Evolutionary conservation across 257 asterid genomes (phyloP), one percentile per base, ranked within the genome.

Genomic region (Gynochthodes officinalis): DNA sequence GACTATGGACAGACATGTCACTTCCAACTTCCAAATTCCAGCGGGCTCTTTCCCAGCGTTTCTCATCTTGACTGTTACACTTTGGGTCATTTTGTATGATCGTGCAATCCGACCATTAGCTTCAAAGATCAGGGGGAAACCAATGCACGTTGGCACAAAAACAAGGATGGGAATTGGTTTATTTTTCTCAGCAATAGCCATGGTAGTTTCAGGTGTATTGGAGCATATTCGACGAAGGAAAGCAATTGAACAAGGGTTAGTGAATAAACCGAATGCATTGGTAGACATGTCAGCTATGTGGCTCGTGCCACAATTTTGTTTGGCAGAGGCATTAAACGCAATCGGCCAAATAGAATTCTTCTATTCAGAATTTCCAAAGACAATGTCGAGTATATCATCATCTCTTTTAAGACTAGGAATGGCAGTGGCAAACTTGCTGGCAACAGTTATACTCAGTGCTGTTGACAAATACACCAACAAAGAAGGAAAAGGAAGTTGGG

Each of bases 1-100:
- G 62, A 80, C 93, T 11, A 87, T 89, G 93, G 71, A 87, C 27
- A 75, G 96, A 50, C 93, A 86, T 53, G 35, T 89, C 57, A 72
- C 82, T 8, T 69, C 90, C 33, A 68, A 54, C 76, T 82, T 89
- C 71, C 79, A 84, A 74, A 84, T 89, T 7, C 93, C 96, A 7
- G 88, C 93, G 16, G 96, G 88, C n/a, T 89, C 96, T 0, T 83
- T 83, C n/a, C 76, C 83, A n/a, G 73, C 80, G 84, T 89, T 89
- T 58, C 63, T 81, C 0, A 66, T 89, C 63, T 44, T 82, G 23
- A 58, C 86, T 8, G 25, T 89, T 64, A 64, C 86, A 2, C 16
- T 82, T 4, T 89, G 96, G 93, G 73, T 89, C 2, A 46, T 84
- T 14, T 27, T 87, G 0, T 89, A 89, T 16, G 96, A 89, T 28